Base-by-base conservation (phyloP, 2,329 filamentous ascomycete genomes). In the Sporothrix luriei region DNA sequence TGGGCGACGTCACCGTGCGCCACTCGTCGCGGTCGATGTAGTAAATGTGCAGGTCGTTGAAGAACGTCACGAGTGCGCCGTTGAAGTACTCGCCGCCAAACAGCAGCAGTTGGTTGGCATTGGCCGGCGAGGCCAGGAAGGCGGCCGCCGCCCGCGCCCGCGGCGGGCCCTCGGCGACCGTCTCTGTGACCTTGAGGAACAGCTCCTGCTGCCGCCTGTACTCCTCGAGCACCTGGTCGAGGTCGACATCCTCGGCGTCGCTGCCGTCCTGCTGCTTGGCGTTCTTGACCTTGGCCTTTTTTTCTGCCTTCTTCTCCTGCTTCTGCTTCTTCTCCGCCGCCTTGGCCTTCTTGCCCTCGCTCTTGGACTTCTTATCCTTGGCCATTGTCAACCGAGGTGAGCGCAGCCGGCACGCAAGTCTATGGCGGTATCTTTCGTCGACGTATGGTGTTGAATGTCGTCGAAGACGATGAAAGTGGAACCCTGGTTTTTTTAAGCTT, bases 41-140 rank as follows among this genome's bases (percentile, higher is more conserved):
- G 80, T 90, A 90, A 73, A 90, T 82, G 80, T 88, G 84, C 75
- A 90, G 79, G 76, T 90, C 87, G 76, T 89, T 89, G 79, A 85
- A 90, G 78, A 90, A 90, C 64, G 85, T 87, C 3, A 94, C 95
- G 69, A 95, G 82, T 2, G 91, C 91, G 4, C 95, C 95, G 80
- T 98, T 97, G 81, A 93, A 98, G 77, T 94, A 96, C 82, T 99
- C 95, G 73, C 95, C 95, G 19, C 94, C 95, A 79, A 96, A 99
- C 5, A 98, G 82, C 74, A 98, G 89, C 69, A 99, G 81, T 78
- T 96, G 93, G 79, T 95, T 96, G 75, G 86, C 87, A 80, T 96
- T 94, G 43, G 90, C 87, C 1, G 95, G 95, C 51, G 91, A 94
- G 24, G 92, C 93, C 74, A 97, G 85, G 71, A 99, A 82, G 0